Conservation (phyloP, 148 eudicot species). For the Vaccinium corymbosum region DNA sequence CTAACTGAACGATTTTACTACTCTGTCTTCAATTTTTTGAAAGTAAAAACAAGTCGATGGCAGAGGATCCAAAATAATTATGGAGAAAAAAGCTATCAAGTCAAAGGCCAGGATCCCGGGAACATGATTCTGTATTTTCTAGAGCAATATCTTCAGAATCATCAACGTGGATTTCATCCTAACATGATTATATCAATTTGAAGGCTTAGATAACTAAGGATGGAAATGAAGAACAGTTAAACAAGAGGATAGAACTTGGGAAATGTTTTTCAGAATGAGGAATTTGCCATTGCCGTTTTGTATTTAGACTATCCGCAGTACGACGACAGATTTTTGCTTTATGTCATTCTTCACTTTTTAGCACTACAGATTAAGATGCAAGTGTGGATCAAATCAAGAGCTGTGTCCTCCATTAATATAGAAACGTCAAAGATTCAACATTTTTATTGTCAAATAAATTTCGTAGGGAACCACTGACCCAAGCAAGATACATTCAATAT, state of each 20-base stretch:
- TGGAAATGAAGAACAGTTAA: conserved; percentile 1
- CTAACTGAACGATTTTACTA: neutral
- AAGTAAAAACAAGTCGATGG: conserved; percentile 1
- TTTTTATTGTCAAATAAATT: neutral
- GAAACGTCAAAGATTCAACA: neutral
- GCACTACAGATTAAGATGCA: neutral
- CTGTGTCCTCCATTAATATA: neutral
- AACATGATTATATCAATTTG: neutral
- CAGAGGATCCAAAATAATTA: neutral
- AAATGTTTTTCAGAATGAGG: neutral
- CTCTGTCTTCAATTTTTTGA: neutral
- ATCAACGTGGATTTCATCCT: neutral
- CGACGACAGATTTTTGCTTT: neutral
- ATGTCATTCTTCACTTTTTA: neutral
- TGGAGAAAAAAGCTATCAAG: neutral
- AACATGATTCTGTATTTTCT: neutral
- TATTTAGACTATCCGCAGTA: neutral
- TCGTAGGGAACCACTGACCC: neutral
- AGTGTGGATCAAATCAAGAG: neutral
- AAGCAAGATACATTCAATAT: neutral
- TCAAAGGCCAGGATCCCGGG: neutral
- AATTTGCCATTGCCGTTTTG: neutral
- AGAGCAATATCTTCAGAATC: neutral
- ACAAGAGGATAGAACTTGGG: neutral
- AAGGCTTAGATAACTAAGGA: neutral